Percentiles rank a stretch among this genome's conserved stretches.
Evolutionary conservation across 306 rosid genomes (phyloP).

Genomic region (Argentina anserina): DNA sequence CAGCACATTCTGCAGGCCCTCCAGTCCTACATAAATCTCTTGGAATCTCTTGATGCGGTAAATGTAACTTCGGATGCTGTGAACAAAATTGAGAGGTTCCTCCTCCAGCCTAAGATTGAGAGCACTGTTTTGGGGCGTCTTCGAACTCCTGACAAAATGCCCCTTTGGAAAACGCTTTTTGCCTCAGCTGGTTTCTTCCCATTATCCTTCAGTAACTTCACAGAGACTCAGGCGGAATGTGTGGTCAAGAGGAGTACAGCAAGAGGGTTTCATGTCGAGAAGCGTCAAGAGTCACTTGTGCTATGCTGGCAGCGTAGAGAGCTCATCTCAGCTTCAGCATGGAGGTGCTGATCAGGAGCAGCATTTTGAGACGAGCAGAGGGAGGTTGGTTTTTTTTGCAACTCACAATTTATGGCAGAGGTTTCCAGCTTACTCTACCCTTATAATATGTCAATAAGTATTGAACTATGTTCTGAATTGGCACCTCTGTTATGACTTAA

Average conservation of each 20-base stretch:
- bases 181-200: slow-evolving; percentile 34
- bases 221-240: slow-evolving; percentile 50
- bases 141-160: slow-evolving; percentile 29
- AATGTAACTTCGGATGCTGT: slow-evolving; percentile 33
- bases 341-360: slow-evolving; percentile 42
- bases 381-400: slow-evolving; percentile 32
- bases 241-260: slow-evolving; percentile 40
- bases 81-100: slow-evolving; percentile 40
- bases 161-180: slow-evolving; percentile 35
- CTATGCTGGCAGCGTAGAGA: slow-evolving; percentile 49
- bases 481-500: slow-evolving; percentile 33
- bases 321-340: slow-evolving; percentile 44
- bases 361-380: slow-evolving; percentile 23
- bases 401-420: slow-evolving; percentile 37
- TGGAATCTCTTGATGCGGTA: slow-evolving; percentile 41
- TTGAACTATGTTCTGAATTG: slow-evolving; percentile 36
- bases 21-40: slow-evolving; percentile 33
- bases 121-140: slow-evolving; percentile 40
- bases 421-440: slow-evolving; percentile 33
- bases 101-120: slow-evolving; percentile 44
- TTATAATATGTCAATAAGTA: slow-evolving; percentile 35
- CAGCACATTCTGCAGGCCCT: slow-evolving; percentile 44
- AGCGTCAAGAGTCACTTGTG: slow-evolving; percentile 38
- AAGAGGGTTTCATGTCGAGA: slow-evolving; percentile 45
- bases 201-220: slow-evolving; percentile 38